Evolutionary conservation across 2,329 filamentous ascomycete species (phyloP), one percentile per base, ranked within the genome.

Genomic region (Xenosphaeropsis pyriputrescens): DNA sequence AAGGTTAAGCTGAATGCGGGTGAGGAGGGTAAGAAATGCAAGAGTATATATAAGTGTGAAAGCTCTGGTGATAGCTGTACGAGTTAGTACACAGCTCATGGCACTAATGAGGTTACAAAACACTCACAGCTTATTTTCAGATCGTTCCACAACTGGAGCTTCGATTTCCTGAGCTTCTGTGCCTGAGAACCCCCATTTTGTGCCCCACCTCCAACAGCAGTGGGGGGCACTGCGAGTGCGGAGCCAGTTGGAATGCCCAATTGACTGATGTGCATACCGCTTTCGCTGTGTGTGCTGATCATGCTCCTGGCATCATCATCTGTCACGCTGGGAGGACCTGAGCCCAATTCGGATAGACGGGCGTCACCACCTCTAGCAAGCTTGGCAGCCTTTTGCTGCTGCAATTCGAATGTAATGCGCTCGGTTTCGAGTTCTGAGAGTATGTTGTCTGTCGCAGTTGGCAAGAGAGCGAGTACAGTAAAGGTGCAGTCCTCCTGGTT

Each of bases 401-500:
- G 91, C 46, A 98, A 74, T 62, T 96, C 88, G 48, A 88, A 80
- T 4, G 89, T 89, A 51, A 95, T 85, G 51, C 83, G 77, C 58
- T 98, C 91, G 32, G 93, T 93, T 38, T 93, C 85, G 50, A 96
- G 74, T 22, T 81, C 78, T 48, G 85, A 78, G 51, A 95, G 67
- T 50, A 98, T 81, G 55, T 93, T 89, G 47, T 91, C 77, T 17
- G 88, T 88, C 6, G 86, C 84, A 26, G 89, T 93, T 4, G 91
- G 91, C 8, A 98, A 71, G 39, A 98, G 75, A 19, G 89, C 91
- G n/a, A 96, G 77, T 33, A 96, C 86, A 29, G 91, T 98, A 57
- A 93, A 95, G 35, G 89, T 95, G 62, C 91, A 98, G 61, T 98
- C 91, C 57, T 94, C 89, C 57, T 98, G 91, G 59, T 98, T 98